Conservation (phyloP, 192 early-diverging fungal species). For the Rhizoclosmatium globosum region DNA sequence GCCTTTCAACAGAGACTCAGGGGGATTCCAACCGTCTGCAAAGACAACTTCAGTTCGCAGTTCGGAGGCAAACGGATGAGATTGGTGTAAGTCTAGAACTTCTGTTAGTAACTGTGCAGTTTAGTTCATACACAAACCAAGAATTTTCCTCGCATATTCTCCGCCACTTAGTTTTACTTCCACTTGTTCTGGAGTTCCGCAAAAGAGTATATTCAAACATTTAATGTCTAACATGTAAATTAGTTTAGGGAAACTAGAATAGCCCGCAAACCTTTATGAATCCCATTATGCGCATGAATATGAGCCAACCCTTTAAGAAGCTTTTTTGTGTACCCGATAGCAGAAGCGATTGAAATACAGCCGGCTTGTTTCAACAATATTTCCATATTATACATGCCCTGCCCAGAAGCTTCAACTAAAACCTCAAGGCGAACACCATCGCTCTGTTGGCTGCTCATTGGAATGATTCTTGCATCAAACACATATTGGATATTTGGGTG, state of each 20-base stretch:
- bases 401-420: constrained; percentile 42
- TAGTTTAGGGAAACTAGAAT: not conserved
- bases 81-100: constrained; percentile 16
- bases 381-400: constrained; percentile 28
- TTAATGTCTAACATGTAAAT: constrained; percentile 37
- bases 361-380: constrained; percentile 40
- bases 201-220: constrained; percentile 39
- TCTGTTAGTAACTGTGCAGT: not conserved
- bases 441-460: not conserved
- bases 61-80: constrained; percentile 36
- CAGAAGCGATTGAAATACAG: constrained; percentile 31
- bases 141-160: constrained; percentile 36
- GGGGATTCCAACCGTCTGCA: constrained; percentile 32
- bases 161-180: constrained; percentile 43
- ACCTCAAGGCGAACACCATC: constrained; percentile 32
- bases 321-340: constrained; percentile 42
- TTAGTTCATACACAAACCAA: constrained; percentile 25
- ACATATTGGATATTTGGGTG: constrained; percentile 45
- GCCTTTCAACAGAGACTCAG: constrained; percentile 41
- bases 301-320: constrained; percentile 48
- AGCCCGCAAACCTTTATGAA: constrained; percentile 48
- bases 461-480: constrained; percentile 38
- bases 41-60: constrained; percentile 23
- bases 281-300: constrained; percentile 46
- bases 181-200: constrained; percentile 27